Conservation (phyloP, 768 basidiomycete species). For the Polyporus arcularius region DNA sequence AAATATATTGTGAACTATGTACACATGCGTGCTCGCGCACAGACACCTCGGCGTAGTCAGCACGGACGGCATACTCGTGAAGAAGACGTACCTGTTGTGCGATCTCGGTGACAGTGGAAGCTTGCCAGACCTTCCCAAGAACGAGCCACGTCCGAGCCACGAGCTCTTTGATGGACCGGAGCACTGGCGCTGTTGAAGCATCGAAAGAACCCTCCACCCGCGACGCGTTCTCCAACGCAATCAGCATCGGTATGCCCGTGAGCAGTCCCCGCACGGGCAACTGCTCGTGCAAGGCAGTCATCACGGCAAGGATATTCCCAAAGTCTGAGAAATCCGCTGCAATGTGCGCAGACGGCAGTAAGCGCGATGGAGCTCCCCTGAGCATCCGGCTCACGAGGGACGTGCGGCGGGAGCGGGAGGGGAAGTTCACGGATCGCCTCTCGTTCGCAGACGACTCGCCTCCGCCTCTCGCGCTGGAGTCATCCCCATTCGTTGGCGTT, state of each 20-base stretch:
- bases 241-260: constrained; percentile 82
- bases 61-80: too few species aligned
- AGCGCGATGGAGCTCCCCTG: constrained; percentile 45
- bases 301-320: constrained; percentile 64
- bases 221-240: constrained; percentile 65
- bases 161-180: constrained; percentile 60
- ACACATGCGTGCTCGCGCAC: too few species aligned
- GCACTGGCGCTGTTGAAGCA: constrained; percentile 39
- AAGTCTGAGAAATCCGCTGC: constrained; percentile 76
- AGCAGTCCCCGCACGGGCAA: constrained; percentile 76
- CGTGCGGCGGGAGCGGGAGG: constrained; percentile 54
- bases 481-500: constrained; percentile 13
- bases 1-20: too few species aligned
- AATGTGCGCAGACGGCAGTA: constrained; percentile 41
- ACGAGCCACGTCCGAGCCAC: constrained; percentile 64
- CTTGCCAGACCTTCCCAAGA: constrained; percentile 74
- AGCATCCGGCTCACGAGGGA: constrained; percentile 56
- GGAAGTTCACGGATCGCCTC: constrained; percentile 49
- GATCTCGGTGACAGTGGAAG: constrained; percentile 49
- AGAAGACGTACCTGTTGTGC: constrained; percentile 52
- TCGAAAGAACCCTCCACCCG: constrained; percentile 45
- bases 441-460: constrained; percentile 35
- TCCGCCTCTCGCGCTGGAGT: constrained; percentile 9
- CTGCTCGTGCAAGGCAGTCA: constrained; percentile 66
- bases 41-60: too few species aligned